These are phyloP conservation scores for Umbilicus rupestris DNA, from an alignment of 164 flowering plant species.

Conservation along the genomic window DNA sequence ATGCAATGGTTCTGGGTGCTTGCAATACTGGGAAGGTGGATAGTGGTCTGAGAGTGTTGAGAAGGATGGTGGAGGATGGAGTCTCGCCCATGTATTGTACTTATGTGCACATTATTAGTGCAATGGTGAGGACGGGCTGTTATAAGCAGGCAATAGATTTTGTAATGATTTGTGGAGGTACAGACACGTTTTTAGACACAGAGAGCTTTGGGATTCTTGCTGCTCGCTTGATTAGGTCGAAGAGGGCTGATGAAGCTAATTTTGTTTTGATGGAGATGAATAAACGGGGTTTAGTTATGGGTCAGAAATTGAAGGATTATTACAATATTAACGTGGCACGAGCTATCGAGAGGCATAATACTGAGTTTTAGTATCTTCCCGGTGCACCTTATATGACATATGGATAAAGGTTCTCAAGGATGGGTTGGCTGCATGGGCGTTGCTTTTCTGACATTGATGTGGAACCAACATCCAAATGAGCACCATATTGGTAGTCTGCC, in stretches of 20 bases:
- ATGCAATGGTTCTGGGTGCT: constrained; percentile 57
- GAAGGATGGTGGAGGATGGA: constrained; percentile 52
- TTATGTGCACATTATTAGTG: constrained; percentile 35
- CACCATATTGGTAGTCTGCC: background rate
- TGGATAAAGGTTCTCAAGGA: background rate
- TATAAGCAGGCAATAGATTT: constrained; percentile 43
- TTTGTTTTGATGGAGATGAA: constrained; percentile 41
- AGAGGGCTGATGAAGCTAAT: constrained; percentile 33
- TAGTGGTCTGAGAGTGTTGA: constrained; percentile 36
- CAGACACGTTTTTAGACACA: constrained; percentile 28
- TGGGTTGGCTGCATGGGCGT: background rate
- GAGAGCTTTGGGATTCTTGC: constrained; percentile 41
- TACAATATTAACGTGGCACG: constrained; percentile 1
- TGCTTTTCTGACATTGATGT: background rate
- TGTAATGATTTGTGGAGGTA: constrained; percentile 34
- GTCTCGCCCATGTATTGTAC: constrained; percentile 29
- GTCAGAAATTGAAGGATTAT: constrained; percentile 16
- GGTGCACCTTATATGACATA: background rate
- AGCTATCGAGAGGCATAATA: background rate
- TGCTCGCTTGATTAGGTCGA: constrained; percentile 21
- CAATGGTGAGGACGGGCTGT: constrained; percentile 27
- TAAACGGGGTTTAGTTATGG: constrained; percentile 30
- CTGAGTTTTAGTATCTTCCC: background rate
- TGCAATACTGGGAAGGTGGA: constrained; percentile 48
- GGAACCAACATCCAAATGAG: background rate